A percentile compares a stretch with the other conserved stretches of the same genome.
phyloP scores from a whole-genome alignment of 148 eudicot species.

The Rhododendron kiyosumense region DNA sequence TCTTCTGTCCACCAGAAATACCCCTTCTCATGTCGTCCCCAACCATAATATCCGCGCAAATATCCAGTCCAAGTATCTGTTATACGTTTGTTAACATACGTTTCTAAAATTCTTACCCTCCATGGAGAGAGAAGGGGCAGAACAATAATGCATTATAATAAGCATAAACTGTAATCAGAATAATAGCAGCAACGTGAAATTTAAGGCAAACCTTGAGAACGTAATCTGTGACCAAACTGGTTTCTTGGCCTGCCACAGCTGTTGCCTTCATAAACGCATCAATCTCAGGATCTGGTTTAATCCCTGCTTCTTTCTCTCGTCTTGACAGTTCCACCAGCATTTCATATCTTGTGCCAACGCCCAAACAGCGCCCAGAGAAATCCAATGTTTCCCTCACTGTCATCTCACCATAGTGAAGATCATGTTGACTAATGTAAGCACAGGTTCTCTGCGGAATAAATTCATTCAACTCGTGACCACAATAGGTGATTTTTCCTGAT shows the following conservation, averaged over 20 bases:
- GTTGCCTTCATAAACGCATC: constrained; percentile 51
- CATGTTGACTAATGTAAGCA: constrained; percentile 44
- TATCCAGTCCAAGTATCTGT: constrained; percentile 37
- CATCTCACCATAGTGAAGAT: constrained; percentile 50
- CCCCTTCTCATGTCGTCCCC: constrained; percentile 50
- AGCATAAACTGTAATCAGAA: background rate
- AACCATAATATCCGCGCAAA: constrained; percentile 35
- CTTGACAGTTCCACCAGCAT: constrained; percentile 36
- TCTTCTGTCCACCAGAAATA: constrained; percentile 47
- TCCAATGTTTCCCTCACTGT: constrained; percentile 47
- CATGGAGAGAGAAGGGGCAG: background rate
- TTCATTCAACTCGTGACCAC: constrained; percentile 39
- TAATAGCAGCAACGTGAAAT: background rate
- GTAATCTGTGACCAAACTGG: constrained; percentile 43
- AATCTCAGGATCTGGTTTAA: constrained; percentile 42
- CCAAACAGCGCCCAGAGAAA: constrained; percentile 41
- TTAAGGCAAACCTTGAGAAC: constrained; percentile 30
- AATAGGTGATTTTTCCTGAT: constrained; percentile 31
- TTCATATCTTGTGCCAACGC: constrained; percentile 39
- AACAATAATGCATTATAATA: background rate
- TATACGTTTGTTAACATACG: background rate
- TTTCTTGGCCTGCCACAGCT: constrained; percentile 36
- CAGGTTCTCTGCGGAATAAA: constrained; percentile 44
- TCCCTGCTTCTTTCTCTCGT: constrained; percentile 33
- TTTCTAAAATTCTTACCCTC: background rate